Percentiles rank a stretch among this genome's conserved stretches.
Evolutionary conservation across 805 yeast species (phyloP).

Genomic region (Ogataea nonfermentans): DNA sequence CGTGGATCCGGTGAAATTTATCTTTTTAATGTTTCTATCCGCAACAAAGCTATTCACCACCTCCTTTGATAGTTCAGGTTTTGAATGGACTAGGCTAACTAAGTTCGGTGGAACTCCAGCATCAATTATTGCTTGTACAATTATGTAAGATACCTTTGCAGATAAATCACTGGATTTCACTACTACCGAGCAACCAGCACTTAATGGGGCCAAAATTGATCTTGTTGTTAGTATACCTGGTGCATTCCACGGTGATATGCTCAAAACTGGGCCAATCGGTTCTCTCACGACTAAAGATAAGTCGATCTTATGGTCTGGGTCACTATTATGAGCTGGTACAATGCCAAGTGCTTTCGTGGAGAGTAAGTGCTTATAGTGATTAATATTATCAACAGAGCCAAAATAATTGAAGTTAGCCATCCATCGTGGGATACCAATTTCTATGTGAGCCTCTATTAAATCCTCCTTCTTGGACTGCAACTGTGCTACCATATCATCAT

Average conservation of each 20-base stretch:
- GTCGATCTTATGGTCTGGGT: slow-evolving; percentile 2
- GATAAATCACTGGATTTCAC: slow-evolving; percentile 42
- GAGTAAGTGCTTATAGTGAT: slow-evolving; percentile 31
- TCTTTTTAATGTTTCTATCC: slow-evolving; percentile 32
- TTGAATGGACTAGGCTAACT: slow-evolving; percentile 36
- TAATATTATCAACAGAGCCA: slow-evolving; percentile 31
- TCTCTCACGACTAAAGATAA: slow-evolving; percentile 31
- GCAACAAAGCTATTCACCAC: slow-evolving; percentile 31
- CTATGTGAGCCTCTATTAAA: slow-evolving; percentile 26
- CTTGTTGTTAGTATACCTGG: slow-evolving; percentile 42
- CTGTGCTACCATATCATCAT: neutral
- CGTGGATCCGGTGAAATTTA: slow-evolving; percentile 49
- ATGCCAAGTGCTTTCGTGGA: slow-evolving; percentile 18
- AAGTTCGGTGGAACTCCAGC: slow-evolving; percentile 41
- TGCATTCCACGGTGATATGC: slow-evolving; percentile 51
- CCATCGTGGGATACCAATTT: slow-evolving; percentile 38
- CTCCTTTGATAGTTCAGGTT: slow-evolving; percentile 27
- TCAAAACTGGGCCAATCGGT: slow-evolving; percentile 46
- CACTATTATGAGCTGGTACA: slow-evolving; percentile 22
- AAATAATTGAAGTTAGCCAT: slow-evolving; percentile 36
- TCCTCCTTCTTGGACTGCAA: slow-evolving; percentile 13
- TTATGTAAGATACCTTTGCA: slow-evolving; percentile 34
- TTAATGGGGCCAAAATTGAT: slow-evolving; percentile 42
- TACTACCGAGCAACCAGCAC: slow-evolving; percentile 49
- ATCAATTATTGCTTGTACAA: slow-evolving; percentile 34